phyloP scores from a whole-genome alignment of 2,329 filamentous ascomycete genomes.

The Sporothrix euskadiensis region DNA sequence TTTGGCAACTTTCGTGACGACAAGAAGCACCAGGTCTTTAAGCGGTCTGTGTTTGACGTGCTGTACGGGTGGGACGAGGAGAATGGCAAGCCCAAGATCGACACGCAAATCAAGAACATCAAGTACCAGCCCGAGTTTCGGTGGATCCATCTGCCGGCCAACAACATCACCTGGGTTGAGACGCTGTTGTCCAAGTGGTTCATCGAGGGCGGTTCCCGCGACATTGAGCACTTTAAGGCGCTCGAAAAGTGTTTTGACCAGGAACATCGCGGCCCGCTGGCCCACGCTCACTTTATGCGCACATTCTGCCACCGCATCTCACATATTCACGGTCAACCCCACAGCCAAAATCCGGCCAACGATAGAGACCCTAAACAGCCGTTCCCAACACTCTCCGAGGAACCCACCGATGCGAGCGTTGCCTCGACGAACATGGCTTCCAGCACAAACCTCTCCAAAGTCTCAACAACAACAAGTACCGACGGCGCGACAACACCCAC shows the following conservation, averaged over 20 bases:
- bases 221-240: constrained; percentile 64
- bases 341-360: constrained; percentile 33
- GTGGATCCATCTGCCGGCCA: constrained; percentile 56
- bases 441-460: neutral
- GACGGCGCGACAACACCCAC: constrained; percentile 30
- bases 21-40: constrained; percentile 49
- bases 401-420: constrained; percentile 35
- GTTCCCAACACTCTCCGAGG: constrained; percentile 38
- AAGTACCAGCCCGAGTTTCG: constrained; percentile 51
- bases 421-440: constrained; percentile 21
- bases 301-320: constrained; percentile 56
- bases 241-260: constrained; percentile 62
- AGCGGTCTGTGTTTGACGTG: constrained; percentile 52
- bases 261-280: constrained; percentile 58
- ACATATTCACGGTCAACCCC: constrained; percentile 31
- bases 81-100: constrained; percentile 49
- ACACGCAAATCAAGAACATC: constrained; percentile 48
- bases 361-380: constrained; percentile 38
- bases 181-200: constrained; percentile 64
- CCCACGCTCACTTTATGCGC: constrained; percentile 64
- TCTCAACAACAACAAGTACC: neutral
- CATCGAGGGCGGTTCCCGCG: constrained; percentile 62
- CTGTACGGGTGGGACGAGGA: constrained; percentile 53
- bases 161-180: constrained; percentile 63
- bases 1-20: constrained; percentile 46